Percentiles rank a stretch among this genome's conserved stretches.
Conservation (phyloP, 352 stramenopile genomes). For the Phytophthora ohioensis region DNA sequence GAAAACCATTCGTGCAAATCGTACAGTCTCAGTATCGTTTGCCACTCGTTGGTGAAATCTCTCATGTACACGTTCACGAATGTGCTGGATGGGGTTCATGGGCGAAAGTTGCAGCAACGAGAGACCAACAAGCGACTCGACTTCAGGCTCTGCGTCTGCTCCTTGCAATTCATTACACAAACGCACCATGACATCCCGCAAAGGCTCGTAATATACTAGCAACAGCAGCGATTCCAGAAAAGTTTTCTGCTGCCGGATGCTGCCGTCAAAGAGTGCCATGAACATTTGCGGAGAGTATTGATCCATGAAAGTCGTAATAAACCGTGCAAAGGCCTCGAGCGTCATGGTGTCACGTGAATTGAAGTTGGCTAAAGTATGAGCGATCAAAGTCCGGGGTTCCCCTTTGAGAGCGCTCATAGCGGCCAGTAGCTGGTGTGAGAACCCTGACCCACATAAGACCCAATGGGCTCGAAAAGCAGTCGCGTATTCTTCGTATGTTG, state of each 20-base stretch:
- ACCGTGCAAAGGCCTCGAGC: constrained; percentile 64
- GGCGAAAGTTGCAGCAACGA: constrained; percentile 69
- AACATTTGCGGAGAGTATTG: constrained; percentile 67
- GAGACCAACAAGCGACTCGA: constrained; percentile 36
- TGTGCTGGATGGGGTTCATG: constrained; percentile 8
- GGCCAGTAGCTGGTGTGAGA: constrained; percentile 70
- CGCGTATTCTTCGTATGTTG: constrained; percentile 69
- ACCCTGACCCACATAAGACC: constrained; percentile 66
- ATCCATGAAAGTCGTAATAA: constrained; percentile 75
- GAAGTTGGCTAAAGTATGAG: constrained; percentile 47
- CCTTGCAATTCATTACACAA: constrained; percentile 58
- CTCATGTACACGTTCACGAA: constrained; percentile 25
- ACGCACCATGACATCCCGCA: constrained; percentile 66
- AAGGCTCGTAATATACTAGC: constrained; percentile 71
- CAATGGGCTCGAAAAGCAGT: constrained; percentile 70
- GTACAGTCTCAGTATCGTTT: constrained; percentile 51
- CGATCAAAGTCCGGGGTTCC: constrained; percentile 36
- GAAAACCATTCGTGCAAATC: constrained; percentile 80
- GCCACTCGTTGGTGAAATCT: constrained; percentile 31
- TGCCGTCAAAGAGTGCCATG: constrained; percentile 57
- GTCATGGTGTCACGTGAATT: constrained; percentile 72
- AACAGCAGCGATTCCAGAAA: constrained; percentile 70
- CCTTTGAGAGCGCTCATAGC: constrained; percentile 59
- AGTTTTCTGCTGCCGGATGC: constrained; percentile 34
- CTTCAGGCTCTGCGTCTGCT: constrained; percentile 22